Percentiles rank a stretch among this genome's conserved stretches.
These are phyloP conservation scores for Incumbomyces lentus DNA, from an alignment of 2,329 filamentous ascomycete species.

Conservation along the genomic window DNA sequence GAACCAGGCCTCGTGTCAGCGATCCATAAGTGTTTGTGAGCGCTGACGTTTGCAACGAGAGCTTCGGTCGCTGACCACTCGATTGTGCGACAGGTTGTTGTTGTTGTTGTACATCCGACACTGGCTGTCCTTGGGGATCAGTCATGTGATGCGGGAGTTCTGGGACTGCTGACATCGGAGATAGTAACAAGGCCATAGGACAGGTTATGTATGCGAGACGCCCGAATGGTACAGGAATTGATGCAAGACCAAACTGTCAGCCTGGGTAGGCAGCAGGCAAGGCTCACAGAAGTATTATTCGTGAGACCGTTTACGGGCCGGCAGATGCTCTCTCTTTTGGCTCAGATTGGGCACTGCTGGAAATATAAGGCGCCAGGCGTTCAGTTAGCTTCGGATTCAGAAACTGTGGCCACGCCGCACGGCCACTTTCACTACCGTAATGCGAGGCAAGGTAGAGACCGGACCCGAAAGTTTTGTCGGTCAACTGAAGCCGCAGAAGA, in stretches of 20 bases:
- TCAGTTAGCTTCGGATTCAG: neutral
- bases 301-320: neutral
- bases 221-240: neutral
- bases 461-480: too few species aligned
- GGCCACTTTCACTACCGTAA: neutral
- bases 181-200: conserved; percentile 1
- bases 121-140: conserved; percentile 1
- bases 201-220: neutral
- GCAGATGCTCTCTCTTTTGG: too few species aligned
- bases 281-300: conserved; percentile 3
- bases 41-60: conserved; percentile 49
- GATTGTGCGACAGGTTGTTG: neutral
- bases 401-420: too few species aligned
- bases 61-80: conserved; percentile 40
- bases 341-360: neutral
- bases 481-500: too few species aligned
- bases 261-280: neutral
- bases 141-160: neutral
- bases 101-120: neutral
- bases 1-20: conserved; percentile 41
- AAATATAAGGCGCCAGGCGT: neutral
- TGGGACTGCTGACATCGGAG: conserved; percentile 1
- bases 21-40: conserved; percentile 44
- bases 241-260: neutral
- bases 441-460: neutral